Base-by-base conservation (phyloP, 345 rosid species). In the Boechera divaricarpa region DNA sequence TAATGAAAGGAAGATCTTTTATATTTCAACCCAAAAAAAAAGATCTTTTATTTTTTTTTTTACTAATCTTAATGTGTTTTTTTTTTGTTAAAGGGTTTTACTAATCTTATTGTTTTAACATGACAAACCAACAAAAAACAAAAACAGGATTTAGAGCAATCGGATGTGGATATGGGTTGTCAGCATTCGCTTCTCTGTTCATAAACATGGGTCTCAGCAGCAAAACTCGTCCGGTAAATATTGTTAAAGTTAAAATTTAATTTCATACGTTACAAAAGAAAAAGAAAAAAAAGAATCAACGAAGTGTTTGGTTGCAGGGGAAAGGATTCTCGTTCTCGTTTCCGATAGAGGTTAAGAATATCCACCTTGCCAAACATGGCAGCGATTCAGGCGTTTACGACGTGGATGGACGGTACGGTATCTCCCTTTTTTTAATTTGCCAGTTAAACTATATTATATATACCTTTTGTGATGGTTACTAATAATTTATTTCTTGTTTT, bases 381-480 rank as follows among this genome's bases (percentile, higher is more conserved):
- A 94, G 98, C 39, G 98, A 91, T 57, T 81, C 97, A 5, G 98
- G 89, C 12, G 94, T 85, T 33, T 94, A 91, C 67, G 96, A 91
- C 70, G 62, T 79, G 1, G 82, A 94, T 78, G 98, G 98, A 84
- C 83, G 98, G 97, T 78, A 45, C 18, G 18, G 13, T 29, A 2
- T 31, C 29, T 3, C 38, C 4, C 1, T 47, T 47, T 0, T 44
- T 42, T 0, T 6, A 15, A 58, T 47, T 15, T n/a, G 8, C 24
- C 2, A 16, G 8, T 7, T 48, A n/a, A n/a, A n/a, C 21, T 48
- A 16, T 48, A 16, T 1, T 10, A 41, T 41, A 41, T 10, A 10
- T 10, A 41, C 18, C 3, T 54, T 51, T 72, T 62, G 7, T 53
- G 16, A n/a, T 48, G 10, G 16, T 10, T 33, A 8, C 5, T 42